phyloP scores from a whole-genome alignment of 2,329 filamentous ascomycete species.

The Passalora sequoiae region DNA sequence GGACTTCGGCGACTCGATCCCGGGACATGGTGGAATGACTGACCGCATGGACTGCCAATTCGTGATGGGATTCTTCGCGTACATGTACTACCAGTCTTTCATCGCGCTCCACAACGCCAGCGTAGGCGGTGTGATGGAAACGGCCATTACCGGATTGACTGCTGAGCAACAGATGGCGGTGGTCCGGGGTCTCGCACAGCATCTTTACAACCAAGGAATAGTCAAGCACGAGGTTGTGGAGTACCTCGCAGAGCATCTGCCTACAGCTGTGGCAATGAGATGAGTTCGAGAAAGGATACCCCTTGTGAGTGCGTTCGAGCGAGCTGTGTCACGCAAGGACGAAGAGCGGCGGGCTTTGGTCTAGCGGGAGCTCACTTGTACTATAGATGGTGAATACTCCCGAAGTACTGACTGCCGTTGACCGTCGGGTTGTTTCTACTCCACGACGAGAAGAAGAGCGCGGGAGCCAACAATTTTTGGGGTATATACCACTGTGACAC shows the following conservation, averaged over 20 bases:
- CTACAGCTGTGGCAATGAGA: conserved; percentile 11
- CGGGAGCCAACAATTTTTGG: too few species aligned
- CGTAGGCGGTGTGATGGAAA: conserved; percentile 82
- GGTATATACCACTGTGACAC: too few species aligned
- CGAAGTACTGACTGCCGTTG: too few species aligned
- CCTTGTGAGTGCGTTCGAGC: conserved; percentile 3
- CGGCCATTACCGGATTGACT: conserved; percentile 81
- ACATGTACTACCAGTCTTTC: conserved; percentile 96
- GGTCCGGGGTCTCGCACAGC: conserved; percentile 57
- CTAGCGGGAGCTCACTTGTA: too few species aligned
- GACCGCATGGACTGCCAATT: conserved; percentile 99
- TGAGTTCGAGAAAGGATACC: conserved; percentile 1
- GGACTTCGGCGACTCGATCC: conserved; percentile 97
- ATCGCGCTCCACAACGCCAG: conserved; percentile 82
- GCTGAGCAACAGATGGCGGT: conserved; percentile 85
- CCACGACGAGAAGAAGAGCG: too few species aligned
- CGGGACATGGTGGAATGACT: conserved; percentile 94
- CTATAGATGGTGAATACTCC: too few species aligned
- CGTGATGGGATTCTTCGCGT: conserved; percentile 98
- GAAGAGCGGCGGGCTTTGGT: too few species aligned
- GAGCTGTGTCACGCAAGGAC: neutral
- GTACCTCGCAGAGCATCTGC: conserved; percentile 31
- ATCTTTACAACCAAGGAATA: conserved; percentile 59
- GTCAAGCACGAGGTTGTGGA: conserved; percentile 49
- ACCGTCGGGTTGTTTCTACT: too few species aligned